Evolutionary conservation across 2,329 filamentous ascomycete genomes (phyloP), one percentile per base, ranked within the genome.

Genomic region (Xylaria sp.): DNA sequence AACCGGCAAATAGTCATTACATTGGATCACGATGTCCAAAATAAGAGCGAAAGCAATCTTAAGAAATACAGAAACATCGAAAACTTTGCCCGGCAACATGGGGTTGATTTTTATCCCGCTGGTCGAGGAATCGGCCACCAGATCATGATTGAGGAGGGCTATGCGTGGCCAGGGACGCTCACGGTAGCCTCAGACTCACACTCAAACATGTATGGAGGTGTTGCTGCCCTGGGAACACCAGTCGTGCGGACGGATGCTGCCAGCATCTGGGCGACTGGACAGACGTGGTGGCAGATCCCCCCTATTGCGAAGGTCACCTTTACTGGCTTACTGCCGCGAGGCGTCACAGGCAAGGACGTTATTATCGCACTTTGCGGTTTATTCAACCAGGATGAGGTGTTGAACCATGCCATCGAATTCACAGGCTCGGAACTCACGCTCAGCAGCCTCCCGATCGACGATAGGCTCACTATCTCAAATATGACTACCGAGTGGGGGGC

Each of bases 391-490:
- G 91, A 93, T 73, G 93, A 97, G 53, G 95, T 98, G 0, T 85
- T 98, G 16, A 98, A 98, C 81, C 93, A 97, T 77, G 90, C 90
- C 5, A 90, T 98, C 69, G 95, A 98, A 77, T 97, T 98, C 76
- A 90, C 89, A 0, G 95, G 94, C 13, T 90, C 90, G 0, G 89
- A 93, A 71, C 85, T 94, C 77, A 97, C 94, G 0, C 87, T 96
- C 84, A 77, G 82, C 51, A 93, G 87, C 75, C 84, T 97, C 0
- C 84, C 90, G 0, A 82, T 97, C 0, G 92, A 96, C 73, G 86
- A 91, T 72, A 8, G 94, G 12, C 79, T 97, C 40, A 91, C 93
- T 0, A 92, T 93, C 40, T 80, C 84, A 5, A 96, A 95, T 78
- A 96, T 96, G 93, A 90, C 91, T 0, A 93, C 91, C 0, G 93